Evolutionary conservation across 1,139 yeast genomes (phyloP).

Genomic region (Trichomonascaceae sp.): DNA sequence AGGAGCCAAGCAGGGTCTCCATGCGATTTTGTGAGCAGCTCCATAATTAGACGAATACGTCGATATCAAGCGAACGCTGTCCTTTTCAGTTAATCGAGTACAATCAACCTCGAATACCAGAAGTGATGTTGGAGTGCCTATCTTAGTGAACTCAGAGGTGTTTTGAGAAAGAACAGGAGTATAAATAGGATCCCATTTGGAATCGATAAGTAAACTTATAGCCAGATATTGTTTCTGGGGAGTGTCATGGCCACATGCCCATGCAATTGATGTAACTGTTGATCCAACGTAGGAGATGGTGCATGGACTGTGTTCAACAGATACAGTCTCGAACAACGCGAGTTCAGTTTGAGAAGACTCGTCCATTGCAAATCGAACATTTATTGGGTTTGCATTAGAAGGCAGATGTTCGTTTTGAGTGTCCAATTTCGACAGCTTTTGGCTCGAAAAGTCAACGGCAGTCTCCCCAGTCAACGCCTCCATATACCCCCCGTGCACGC

Average conservation of each 20-base stretch:
- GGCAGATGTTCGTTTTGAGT: neutral
- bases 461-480: neutral
- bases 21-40: slow-evolving; percentile 10
- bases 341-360: neutral
- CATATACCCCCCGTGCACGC: neutral
- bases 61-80: slow-evolving; percentile 20
- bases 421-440: neutral
- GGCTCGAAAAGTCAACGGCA: neutral
- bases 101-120: slow-evolving; percentile 1
- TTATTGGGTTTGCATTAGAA: neutral
- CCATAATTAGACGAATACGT: slow-evolving; percentile 47
- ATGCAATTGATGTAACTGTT: slow-evolving; percentile 22
- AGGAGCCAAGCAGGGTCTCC: slow-evolving; percentile 23
- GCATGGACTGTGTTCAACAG: slow-evolving; percentile 6
- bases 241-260: slow-evolving; percentile 29
- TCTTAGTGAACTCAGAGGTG: slow-evolving; percentile 19
- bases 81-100: neutral
- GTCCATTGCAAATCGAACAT: neutral
- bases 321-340: neutral
- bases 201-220: slow-evolving; percentile 47
- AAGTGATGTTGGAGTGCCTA: slow-evolving; percentile 1
- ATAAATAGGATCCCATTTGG: slow-evolving; percentile 37
- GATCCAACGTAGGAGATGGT: slow-evolving; percentile 25
- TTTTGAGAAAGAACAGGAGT: slow-evolving; percentile 15
- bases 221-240: slow-evolving; percentile 43